phyloP scores from a whole-genome alignment of 768 basidiomycete genomes.

The Albatrellus ellisii region DNA sequence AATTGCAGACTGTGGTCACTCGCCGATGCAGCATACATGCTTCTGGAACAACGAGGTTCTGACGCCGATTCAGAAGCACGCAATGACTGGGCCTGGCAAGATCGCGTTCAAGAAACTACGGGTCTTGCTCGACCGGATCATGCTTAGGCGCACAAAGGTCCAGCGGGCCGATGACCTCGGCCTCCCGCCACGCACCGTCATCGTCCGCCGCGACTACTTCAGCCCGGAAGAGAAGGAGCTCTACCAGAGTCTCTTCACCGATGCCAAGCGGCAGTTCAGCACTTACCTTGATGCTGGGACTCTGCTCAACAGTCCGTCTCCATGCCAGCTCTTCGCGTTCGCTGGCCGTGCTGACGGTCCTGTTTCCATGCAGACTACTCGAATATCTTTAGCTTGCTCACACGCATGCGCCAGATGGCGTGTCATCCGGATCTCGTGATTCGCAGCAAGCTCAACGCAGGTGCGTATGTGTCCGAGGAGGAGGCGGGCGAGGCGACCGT shows the following conservation, averaged over 20 bases:
- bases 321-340: slow-evolving; percentile 1
- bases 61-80: slow-evolving; percentile 89
- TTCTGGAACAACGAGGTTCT: slow-evolving; percentile 97
- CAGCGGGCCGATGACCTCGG: slow-evolving; percentile 96
- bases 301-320: slow-evolving; percentile 71
- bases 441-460: slow-evolving; percentile 68
- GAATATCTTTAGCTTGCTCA: slow-evolving; percentile 84
- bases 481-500: slow-evolving; percentile 53
- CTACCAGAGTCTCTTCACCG: slow-evolving; percentile 82
- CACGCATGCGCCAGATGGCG: slow-evolving; percentile 93
- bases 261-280: slow-evolving; percentile 83
- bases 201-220: slow-evolving; percentile 84
- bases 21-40: slow-evolving; percentile 84
- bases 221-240: slow-evolving; percentile 96
- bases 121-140: slow-evolving; percentile 84
- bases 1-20: slow-evolving; percentile 62
- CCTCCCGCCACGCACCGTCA: slow-evolving; percentile 82
- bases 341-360: slow-evolving; percentile 2
- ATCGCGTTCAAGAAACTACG: slow-evolving; percentile 87
- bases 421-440: slow-evolving; percentile 93
- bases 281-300: slow-evolving; percentile 90
- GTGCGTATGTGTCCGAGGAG: slow-evolving; percentile 44
- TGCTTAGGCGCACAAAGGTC: slow-evolving; percentile 86
- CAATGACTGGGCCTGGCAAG: slow-evolving; percentile 68
- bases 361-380: slow-evolving; percentile 51